phyloP scores from a whole-genome alignment of 2,329 filamentous ascomycete species.

The Dissoconium aciculare region DNA sequence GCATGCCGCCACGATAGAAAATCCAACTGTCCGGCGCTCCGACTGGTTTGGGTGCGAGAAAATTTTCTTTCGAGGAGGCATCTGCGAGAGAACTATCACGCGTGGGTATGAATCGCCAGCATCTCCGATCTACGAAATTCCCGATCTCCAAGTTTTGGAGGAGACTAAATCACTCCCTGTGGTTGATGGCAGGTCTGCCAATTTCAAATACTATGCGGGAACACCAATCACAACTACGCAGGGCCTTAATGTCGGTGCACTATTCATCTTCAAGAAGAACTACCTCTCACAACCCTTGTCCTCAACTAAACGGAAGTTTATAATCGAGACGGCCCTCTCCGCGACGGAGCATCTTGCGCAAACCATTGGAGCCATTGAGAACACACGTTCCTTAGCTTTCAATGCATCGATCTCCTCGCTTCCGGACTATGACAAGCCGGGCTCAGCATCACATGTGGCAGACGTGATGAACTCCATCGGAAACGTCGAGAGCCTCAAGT shows the following conservation, averaged over 20 bases:
- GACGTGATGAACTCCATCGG: not conserved
- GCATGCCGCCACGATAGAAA: not conserved
- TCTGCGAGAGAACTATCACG: constrained; percentile 5
- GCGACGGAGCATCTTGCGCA: constrained; percentile 1
- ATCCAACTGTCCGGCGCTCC: constrained; percentile 1
- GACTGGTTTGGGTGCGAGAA: constrained; percentile 5
- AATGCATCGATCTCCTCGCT: constrained; percentile 1
- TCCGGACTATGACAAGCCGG: not conserved
- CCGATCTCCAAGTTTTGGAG: constrained; percentile 2
- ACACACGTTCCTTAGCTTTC: constrained; percentile 1
- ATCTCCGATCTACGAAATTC: constrained; percentile 3
- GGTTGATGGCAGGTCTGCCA: constrained; percentile 2
- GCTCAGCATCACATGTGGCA: not conserved
- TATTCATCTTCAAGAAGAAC: constrained; percentile 5
- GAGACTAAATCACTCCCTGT: constrained; percentile 2
- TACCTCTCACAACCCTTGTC: not conserved
- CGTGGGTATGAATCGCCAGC: not conserved
- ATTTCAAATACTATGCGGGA: constrained; percentile 34
- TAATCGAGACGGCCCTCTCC: constrained; percentile 2
- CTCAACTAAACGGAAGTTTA: constrained; percentile 1
- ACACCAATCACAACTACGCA: constrained; percentile 45
- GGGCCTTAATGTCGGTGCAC: constrained; percentile 34
- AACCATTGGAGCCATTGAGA: constrained; percentile 3
- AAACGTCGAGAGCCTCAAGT: not conserved
- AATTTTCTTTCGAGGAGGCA: constrained; percentile 2